These are phyloP conservation scores for Dicorynia guianensis DNA, from an alignment of 306 rosid species.

Conservation along the genomic window DNA sequence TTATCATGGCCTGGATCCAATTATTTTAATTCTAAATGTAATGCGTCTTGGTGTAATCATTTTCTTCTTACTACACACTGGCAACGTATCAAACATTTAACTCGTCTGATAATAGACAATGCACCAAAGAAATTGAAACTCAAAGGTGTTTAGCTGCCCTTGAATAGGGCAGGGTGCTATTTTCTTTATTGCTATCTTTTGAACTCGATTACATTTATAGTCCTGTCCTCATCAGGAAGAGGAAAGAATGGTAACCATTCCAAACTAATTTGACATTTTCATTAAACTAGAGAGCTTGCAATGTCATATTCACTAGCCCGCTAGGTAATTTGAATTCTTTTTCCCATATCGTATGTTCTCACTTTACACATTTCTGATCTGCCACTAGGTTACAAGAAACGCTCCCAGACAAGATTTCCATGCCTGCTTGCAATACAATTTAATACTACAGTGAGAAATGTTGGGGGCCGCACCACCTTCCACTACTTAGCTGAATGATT, in stretches of 20 bases:
- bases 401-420: constrained; percentile 33
- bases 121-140: background rate
- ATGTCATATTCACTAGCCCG: constrained; percentile 15
- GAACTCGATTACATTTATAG: constrained; percentile 41
- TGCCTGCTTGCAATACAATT: constrained; percentile 27
- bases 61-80: no score
- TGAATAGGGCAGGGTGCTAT: background rate
- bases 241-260: constrained; percentile 51
- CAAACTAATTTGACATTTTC: background rate
- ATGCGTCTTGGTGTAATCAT: no score
- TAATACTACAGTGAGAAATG: constrained; percentile 28
- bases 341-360: constrained; percentile 15
- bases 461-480: constrained; percentile 49
- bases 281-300: constrained; percentile 5
- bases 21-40: no score
- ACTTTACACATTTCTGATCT: constrained; percentile 17
- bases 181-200: constrained; percentile 37
- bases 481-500: constrained; percentile 34
- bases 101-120: no score
- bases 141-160: background rate
- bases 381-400: constrained; percentile 41
- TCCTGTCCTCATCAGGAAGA: constrained; percentile 37
- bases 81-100: no score
- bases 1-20: no score
- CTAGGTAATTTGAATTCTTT: background rate